Conservation (phyloP, 1,284 basidiomycete genomes). For the Leucocoprinus gongylophorus region DNA sequence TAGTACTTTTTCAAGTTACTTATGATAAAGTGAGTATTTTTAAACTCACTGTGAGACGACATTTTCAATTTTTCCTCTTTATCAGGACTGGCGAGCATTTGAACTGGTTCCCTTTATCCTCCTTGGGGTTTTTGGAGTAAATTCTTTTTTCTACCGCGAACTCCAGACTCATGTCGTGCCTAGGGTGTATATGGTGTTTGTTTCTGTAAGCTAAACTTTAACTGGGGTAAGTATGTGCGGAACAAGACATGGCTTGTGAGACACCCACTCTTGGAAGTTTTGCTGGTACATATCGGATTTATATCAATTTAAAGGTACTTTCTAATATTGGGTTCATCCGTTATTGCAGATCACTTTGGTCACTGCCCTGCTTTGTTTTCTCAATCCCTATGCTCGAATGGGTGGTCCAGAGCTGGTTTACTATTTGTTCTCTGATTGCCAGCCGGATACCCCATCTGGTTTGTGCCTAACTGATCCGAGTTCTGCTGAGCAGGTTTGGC, state of each 20-base stretch:
- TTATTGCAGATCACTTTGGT: constrained; percentile 60
- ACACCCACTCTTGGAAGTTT: constrained; percentile 83
- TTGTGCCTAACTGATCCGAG: constrained; percentile 69
- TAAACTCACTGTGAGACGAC: background rate
- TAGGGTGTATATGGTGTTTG: constrained; percentile 91
- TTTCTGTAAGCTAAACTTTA: constrained; percentile 88
- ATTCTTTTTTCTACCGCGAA: constrained; percentile 18
- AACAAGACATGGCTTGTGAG: constrained; percentile 72
- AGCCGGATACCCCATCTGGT: constrained; percentile 36
- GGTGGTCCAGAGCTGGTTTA: constrained; percentile 93
- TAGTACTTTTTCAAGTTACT: constrained; percentile 85
- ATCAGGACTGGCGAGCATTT: constrained; percentile 81
- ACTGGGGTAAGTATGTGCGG: constrained; percentile 81
- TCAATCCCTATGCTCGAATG: constrained; percentile 90
- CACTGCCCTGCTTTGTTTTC: constrained; percentile 75
- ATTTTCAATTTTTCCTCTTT: constrained; percentile 2
- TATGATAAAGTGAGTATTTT: constrained; percentile 62
- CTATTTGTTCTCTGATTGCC: constrained; percentile 87
- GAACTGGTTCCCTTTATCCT: constrained; percentile 81
- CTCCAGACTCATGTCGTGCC: background rate
- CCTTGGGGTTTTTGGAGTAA: constrained; percentile 81
- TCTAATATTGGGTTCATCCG: background rate
- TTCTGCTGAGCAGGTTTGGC: constrained; percentile 49
- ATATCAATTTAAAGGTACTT: background rate
- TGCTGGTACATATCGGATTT: constrained; percentile 49